Evolutionary conservation across 257 asterid species (phyloP).

Genomic region (Plantago ovata): DNA sequence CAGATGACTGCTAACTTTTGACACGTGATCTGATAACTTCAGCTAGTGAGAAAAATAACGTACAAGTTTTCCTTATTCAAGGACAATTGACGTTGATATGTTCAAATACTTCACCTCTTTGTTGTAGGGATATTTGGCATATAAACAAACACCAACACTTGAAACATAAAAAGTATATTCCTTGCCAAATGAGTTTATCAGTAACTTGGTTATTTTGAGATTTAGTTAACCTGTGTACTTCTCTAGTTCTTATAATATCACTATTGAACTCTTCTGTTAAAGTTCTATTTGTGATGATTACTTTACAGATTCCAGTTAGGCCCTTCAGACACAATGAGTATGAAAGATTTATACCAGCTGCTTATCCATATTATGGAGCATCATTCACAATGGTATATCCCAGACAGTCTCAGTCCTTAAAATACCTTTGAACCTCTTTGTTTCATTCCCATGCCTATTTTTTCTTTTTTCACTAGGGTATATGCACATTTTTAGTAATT

Average conservation of each 20-base stretch:
- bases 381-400: constrained; percentile 72
- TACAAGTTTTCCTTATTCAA: constrained; percentile 3
- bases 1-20: constrained; percentile 10
- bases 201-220: constrained; percentile 1
- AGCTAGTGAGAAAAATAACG: constrained; percentile 11
- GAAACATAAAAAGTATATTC: no score
- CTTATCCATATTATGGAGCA: constrained; percentile 86
- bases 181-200: no score
- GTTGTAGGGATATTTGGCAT: not conserved
- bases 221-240: not conserved
- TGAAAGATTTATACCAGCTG: constrained; percentile 81
- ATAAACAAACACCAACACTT: no score
- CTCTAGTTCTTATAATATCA: not conserved
- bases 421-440: constrained; percentile 3
- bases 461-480: no score
- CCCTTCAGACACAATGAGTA: constrained; percentile 93
- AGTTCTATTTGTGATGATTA: constrained; percentile 13
- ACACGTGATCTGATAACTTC: constrained; percentile 9
- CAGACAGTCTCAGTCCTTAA: constrained; percentile 1
- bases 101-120: not conserved
- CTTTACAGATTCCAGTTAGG: constrained; percentile 86
- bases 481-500: no score
- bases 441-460: not conserved
- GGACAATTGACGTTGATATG: constrained; percentile 1
- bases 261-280: constrained; percentile 13